Conservation (phyloP, 345 rosid species). For the Linum usitatissimum region DNA sequence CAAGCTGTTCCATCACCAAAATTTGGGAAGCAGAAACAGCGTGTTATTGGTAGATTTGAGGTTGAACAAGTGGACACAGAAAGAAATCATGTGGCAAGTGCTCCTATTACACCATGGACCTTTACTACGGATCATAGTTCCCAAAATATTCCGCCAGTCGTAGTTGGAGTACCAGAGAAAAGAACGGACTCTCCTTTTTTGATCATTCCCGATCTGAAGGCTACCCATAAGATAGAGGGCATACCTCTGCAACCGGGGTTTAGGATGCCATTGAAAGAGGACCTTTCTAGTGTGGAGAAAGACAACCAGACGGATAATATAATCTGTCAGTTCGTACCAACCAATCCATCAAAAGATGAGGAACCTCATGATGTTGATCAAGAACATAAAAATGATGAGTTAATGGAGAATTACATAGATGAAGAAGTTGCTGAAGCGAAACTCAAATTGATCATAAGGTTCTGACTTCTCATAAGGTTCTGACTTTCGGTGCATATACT, state of each 20-base stretch:
- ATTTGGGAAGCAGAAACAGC: conserved; percentile 18
- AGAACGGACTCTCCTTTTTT: conserved; percentile 17
- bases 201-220: conserved; percentile 24
- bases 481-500: conserved; percentile 6
- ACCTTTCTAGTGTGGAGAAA: conserved; percentile 22
- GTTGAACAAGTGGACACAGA: conserved; percentile 17
- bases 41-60: conserved; percentile 21
- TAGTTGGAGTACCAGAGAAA: conserved; percentile 26
- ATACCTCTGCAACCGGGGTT: conserved; percentile 25
- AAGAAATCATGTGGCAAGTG: conserved; percentile 21
- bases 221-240: conserved; percentile 25
- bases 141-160: conserved; percentile 26
- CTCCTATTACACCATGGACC: conserved; percentile 24
- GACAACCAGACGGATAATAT: conserved; percentile 12
- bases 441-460: conserved; percentile 83
- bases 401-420: conserved; percentile 18
- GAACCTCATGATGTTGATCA: conserved; percentile 21
- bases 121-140: conserved; percentile 28
- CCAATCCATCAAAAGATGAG: conserved; percentile 28
- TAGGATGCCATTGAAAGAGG: conserved; percentile 28
- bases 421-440: conserved; percentile 61
- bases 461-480: conserved; percentile 16
- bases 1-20: conserved; percentile 29
- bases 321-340: conserved; percentile 16
- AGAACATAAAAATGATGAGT: conserved; percentile 28